Conservation (phyloP, 1,284 basidiomycete genomes). For the Laetiporus sulphureus region DNA sequence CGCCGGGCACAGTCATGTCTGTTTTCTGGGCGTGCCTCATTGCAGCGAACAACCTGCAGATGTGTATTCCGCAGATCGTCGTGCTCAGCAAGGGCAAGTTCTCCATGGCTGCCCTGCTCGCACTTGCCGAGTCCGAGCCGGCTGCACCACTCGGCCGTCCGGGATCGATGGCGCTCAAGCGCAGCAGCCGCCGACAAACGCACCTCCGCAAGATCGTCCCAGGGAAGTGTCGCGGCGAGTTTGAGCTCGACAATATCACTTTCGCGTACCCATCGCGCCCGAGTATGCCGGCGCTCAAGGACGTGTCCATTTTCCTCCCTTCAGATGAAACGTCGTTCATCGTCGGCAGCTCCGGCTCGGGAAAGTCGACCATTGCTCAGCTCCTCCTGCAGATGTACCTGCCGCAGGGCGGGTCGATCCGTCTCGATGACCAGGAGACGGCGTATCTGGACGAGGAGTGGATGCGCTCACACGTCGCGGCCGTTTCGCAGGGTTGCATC, state of each 20-base stretch:
- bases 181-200: slow-evolving; percentile 6
- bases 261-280: slow-evolving; percentile 88
- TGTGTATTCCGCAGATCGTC: slow-evolving; percentile 78
- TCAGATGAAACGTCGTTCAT: slow-evolving; percentile 88
- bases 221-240: slow-evolving; percentile 61
- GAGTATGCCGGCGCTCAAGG: slow-evolving; percentile 48
- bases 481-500: slow-evolving; percentile 75
- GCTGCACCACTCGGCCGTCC: slow-evolving; percentile 13
- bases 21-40: slow-evolving; percentile 97
- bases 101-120: slow-evolving; percentile 69
- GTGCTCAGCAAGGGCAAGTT: slow-evolving; percentile 82
- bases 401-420: slow-evolving; percentile 54
- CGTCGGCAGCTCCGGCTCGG: slow-evolving; percentile 86
- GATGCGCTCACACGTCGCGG: slow-evolving; percentile 67
- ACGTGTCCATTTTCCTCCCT: slow-evolving; percentile 74
- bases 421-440: slow-evolving; percentile 80
- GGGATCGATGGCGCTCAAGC: slow-evolving; percentile 12
- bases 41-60: slow-evolving; percentile 81
- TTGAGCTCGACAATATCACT: slow-evolving; percentile 70
- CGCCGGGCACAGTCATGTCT: slow-evolving; percentile 80
- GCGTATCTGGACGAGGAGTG: slow-evolving; percentile 72
- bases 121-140: slow-evolving; percentile 44
- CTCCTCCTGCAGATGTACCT: slow-evolving; percentile 80
- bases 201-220: slow-evolving; percentile 55
- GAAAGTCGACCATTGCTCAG: slow-evolving; percentile 89